phyloP scores from a whole-genome alignment of 139 green algal species.

The Chlorella vulgaris region DNA sequence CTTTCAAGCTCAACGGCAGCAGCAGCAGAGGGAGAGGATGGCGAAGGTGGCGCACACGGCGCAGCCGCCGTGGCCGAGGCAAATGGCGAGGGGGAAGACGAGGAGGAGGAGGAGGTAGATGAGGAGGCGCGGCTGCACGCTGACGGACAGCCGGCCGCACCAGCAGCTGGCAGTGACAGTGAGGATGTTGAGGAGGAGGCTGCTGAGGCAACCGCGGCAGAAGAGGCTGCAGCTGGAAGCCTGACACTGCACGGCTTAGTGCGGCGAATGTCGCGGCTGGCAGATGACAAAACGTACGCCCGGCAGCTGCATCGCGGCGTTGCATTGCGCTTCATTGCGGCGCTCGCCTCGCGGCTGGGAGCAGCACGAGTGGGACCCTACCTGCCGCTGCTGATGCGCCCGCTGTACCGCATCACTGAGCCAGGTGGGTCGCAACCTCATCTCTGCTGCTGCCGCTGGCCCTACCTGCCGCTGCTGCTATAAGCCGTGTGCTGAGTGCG shows the following conservation, averaged over 20 bases:
- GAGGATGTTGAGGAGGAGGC: slow-evolving; percentile 33
- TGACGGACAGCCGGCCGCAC: slow-evolving; percentile 14
- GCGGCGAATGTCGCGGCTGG: slow-evolving; percentile 69
- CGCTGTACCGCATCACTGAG: slow-evolving; percentile 84
- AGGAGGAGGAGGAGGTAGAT: slow-evolving; percentile 30
- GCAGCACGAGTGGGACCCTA: slow-evolving; percentile 52
- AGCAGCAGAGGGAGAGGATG: slow-evolving; percentile 20
- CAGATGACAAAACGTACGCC: slow-evolving; percentile 60
- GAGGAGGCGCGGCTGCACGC: slow-evolving; percentile 33
- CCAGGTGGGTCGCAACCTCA: slow-evolving; percentile 10
- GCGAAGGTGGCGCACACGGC: slow-evolving; percentile 23
- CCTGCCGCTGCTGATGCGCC: slow-evolving; percentile 70
- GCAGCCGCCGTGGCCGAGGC: neutral
- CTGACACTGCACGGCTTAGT: slow-evolving; percentile 73
- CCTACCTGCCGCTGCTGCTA: too few relatives aligned
- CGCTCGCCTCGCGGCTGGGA: slow-evolving; percentile 62
- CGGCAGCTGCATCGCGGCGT: slow-evolving; percentile 57
- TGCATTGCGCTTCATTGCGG: slow-evolving; percentile 83
- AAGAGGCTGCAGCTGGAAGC: slow-evolving; percentile 17
- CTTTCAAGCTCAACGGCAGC: slow-evolving; percentile 2
- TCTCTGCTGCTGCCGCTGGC: neutral
- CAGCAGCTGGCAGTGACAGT: slow-evolving; percentile 5
- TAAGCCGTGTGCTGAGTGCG: too few relatives aligned
- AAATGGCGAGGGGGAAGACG: slow-evolving; percentile 33
- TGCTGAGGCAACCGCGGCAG: slow-evolving; percentile 14